Conservation (phyloP, 371 early-diverging fungal species). For the Spiromyces aspiralis region DNA sequence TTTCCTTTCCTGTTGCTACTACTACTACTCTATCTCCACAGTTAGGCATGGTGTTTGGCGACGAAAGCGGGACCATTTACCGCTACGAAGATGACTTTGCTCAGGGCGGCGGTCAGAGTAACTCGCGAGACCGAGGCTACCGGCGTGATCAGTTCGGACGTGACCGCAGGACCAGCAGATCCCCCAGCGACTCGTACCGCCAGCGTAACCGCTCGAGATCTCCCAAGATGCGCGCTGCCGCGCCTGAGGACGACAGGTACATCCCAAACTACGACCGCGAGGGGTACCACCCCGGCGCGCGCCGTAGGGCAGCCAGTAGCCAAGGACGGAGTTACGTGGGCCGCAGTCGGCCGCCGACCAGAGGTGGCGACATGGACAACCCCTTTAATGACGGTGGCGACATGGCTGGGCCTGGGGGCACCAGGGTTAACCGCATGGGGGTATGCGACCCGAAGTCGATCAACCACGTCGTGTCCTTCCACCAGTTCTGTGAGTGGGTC, state of each 20-base stretch:
- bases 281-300: background rate
- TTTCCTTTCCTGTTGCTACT: too few relatives aligned
- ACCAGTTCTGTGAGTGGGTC: constrained; percentile 59
- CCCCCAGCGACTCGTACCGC: background rate
- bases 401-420: background rate
- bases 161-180: background rate
- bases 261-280: constrained; percentile 72
- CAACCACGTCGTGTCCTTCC: constrained; percentile 59
- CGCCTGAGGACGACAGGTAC: constrained; percentile 30
- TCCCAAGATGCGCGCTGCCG: background rate
- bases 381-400: background rate
- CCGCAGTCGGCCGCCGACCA: background rate
- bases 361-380: background rate
- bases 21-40: too few relatives aligned
- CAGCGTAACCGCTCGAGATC: background rate
- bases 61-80: too few relatives aligned
- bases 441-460: constrained; percentile 49
- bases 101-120: too few relatives aligned
- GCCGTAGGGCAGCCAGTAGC: too few relatives aligned
- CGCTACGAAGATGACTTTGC: too few relatives aligned
- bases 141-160: background rate
- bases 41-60: too few relatives aligned
- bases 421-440: background rate
- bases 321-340: background rate
- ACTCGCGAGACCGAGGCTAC: too few relatives aligned